phyloP scores from a whole-genome alignment of 768 basidiomycete species.

The Chalciporus sphaerocephalus region DNA sequence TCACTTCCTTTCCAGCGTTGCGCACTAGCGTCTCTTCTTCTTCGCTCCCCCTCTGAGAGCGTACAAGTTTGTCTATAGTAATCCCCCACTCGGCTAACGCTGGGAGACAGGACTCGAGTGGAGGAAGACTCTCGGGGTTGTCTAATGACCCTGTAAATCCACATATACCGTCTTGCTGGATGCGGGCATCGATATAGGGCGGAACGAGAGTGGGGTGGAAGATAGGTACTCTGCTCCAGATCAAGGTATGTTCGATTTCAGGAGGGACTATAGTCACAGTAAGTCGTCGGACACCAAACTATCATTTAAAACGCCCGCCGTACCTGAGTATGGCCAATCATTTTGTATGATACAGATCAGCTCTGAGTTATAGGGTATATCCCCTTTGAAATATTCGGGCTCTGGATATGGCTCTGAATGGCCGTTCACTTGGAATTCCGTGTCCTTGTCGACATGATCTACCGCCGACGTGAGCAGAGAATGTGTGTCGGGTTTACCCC shows the following conservation, averaged over 20 bases:
- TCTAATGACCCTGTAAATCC: slow-evolving; percentile 68
- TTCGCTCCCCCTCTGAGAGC: slow-evolving; percentile 45
- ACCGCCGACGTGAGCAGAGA: slow-evolving; percentile 56
- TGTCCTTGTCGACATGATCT: slow-evolving; percentile 32
- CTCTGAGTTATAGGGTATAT: slow-evolving; percentile 46
- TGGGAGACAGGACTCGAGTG: slow-evolving; percentile 52
- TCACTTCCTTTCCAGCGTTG: slow-evolving; percentile 54
- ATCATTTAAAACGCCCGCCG: slow-evolving; percentile 8
- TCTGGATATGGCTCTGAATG: background rate
- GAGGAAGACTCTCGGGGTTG: slow-evolving; percentile 57
- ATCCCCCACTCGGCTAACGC: slow-evolving; percentile 68
- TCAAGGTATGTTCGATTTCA: slow-evolving; percentile 67
- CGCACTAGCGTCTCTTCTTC: slow-evolving; percentile 51
- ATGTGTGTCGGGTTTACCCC: slow-evolving; percentile 66
- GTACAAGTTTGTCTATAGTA: slow-evolving; percentile 56
- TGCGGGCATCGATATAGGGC: slow-evolving; percentile 46
- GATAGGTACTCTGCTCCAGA: slow-evolving; percentile 76
- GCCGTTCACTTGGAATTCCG: slow-evolving; percentile 15
- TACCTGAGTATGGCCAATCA: slow-evolving; percentile 88
- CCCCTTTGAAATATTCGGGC: slow-evolving; percentile 61
- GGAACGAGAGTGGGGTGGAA: slow-evolving; percentile 57
- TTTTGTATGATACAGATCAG: slow-evolving; percentile 71
- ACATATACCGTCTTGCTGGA: slow-evolving; percentile 75
- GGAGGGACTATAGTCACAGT: slow-evolving; percentile 47
- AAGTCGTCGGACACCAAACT: background rate